Base-by-base conservation (phyloP, 352 stramenopile genomes). In the Lagenidium giganteum region DNA sequence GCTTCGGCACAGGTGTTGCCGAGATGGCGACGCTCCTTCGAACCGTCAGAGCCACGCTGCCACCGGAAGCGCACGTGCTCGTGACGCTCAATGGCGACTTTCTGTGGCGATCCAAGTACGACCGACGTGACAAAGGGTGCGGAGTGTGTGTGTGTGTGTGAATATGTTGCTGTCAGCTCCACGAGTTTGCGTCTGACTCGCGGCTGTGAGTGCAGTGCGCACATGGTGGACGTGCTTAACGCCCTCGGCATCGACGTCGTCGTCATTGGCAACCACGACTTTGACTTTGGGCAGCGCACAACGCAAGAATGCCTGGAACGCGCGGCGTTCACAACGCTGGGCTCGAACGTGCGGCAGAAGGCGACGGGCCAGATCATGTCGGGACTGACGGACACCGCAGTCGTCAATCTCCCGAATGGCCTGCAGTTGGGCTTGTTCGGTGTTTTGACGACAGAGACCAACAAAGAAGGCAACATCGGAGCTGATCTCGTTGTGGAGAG, bases 211-310 rank as follows among this genome's bases (percentile, higher is more conserved):
- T 43, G n/a, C 31, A 88, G 75, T 27, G 59, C 60, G 26, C n/a
- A 68, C 20, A 87, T 89, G 77, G 65, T 89, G 13, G 30, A 83
- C n/a, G 24, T 87, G 26, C 41, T 89, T 29, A 77, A 80, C 21
- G 31, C 34, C 3, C 49, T 83, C 6, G 58, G 54, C 5, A 70
- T 89, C 23, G 70, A 85, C 13, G 75, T 68, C 26, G 73, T 84
- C 38, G 76, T 89, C n/a, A 26, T 86, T 28, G 77, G 77, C 23
- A 89, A 89, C 54, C 77, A 89, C 55, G 77, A 89, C 46, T 87
- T 89, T 30, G 77, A 89, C 41, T 85, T 84, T 54, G 64, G 77
- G 8, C 70, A 61, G 2, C 42, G 59, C 5, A 37, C 63, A 24
- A 54, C 80, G 23, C 42, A 43, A 7, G 42, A 73, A 29, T 39